A percentile compares a stretch with the other conserved stretches of the same genome.
phyloP scores from a whole-genome alignment of 345 rosid species.

The Populus deltoides region DNA sequence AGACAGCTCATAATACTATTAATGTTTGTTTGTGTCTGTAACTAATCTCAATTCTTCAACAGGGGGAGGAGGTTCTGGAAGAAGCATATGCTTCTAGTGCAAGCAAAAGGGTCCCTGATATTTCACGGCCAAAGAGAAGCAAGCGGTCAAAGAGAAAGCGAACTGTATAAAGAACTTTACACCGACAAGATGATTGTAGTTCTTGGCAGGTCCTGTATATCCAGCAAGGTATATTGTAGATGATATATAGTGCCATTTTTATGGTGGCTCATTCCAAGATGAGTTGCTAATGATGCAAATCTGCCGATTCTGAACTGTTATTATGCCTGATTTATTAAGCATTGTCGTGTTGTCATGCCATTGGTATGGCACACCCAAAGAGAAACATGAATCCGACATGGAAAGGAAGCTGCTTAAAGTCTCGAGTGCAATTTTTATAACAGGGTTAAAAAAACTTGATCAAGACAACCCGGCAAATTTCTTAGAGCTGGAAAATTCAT shows the following conservation, averaged over 20 bases:
- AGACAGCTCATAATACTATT: not conserved
- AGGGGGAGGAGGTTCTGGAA: constrained; percentile 70
- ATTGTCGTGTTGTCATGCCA: not conserved
- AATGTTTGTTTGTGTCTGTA: not conserved
- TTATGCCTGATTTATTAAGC: constrained; percentile 8
- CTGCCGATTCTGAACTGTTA: constrained; percentile 7
- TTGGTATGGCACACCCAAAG: not conserved
- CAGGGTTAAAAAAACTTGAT: not conserved
- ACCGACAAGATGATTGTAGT: constrained; percentile 30
- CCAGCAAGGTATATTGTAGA: constrained; percentile 27
- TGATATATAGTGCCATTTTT: constrained; percentile 43
- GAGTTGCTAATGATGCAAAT: constrained; percentile 17
- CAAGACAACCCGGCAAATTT: not conserved
- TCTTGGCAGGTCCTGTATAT: constrained; percentile 42
- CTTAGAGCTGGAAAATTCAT: not conserved
- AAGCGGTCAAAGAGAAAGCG: constrained; percentile 87
- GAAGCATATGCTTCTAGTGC: constrained; percentile 64
- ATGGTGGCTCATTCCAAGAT: constrained; percentile 31
- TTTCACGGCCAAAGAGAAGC: constrained; percentile 71
- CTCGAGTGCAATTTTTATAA: not conserved
- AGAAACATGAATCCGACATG: not conserved
- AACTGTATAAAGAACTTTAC: constrained; percentile 47
- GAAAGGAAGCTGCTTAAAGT: not conserved
- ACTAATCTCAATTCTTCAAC: constrained; percentile 22
- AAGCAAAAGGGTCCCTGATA: constrained; percentile 56